phyloP scores from a whole-genome alignment of 2,329 filamentous ascomycete species.

The Zymoseptoria tritici region DNA sequence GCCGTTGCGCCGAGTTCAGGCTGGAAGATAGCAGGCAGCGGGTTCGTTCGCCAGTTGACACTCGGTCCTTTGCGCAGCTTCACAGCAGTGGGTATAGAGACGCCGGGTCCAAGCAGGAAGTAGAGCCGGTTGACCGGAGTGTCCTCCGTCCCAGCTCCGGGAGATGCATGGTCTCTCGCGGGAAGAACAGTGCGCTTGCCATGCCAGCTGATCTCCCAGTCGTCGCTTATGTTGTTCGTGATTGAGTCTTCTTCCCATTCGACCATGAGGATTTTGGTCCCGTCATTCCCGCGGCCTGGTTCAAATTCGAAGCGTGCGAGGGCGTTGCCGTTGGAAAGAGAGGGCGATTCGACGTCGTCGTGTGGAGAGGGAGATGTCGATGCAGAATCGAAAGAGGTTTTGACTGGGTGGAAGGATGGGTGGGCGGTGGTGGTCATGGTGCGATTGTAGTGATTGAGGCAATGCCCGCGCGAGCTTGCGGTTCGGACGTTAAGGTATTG shows the following conservation, averaged over 20 bases:
- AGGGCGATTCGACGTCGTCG: constrained; percentile 36
- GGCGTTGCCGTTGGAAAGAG: constrained; percentile 48
- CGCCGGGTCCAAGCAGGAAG: constrained; percentile 69
- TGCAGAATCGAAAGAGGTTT: constrained; percentile 30
- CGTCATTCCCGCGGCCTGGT: constrained; percentile 60
- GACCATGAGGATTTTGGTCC: constrained; percentile 87
- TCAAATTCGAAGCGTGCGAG: constrained; percentile 84
- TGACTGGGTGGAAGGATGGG: constrained; percentile 36
- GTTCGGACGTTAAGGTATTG: not conserved
- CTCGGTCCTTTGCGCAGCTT: constrained; percentile 46
- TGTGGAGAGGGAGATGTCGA: constrained; percentile 5
- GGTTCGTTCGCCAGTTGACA: constrained; percentile 59
- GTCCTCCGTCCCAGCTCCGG: constrained; percentile 4
- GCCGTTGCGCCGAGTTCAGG: constrained; percentile 63
- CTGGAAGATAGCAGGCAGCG: constrained; percentile 79
- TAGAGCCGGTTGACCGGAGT: constrained; percentile 57
- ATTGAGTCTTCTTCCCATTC: constrained; percentile 68
- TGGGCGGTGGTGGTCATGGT: constrained; percentile 8
- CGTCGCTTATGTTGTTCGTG: constrained; percentile 41
- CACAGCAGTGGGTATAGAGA: constrained; percentile 63
- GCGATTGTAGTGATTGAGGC: constrained; percentile 3
- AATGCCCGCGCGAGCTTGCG: not conserved
- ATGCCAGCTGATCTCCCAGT: constrained; percentile 78
- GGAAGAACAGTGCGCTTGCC: constrained; percentile 65
- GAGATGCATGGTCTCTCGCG: constrained; percentile 47